Conservation (phyloP, 2,329 filamentous ascomycete genomes). For the Stagonosporopsis tanaceti region DNA sequence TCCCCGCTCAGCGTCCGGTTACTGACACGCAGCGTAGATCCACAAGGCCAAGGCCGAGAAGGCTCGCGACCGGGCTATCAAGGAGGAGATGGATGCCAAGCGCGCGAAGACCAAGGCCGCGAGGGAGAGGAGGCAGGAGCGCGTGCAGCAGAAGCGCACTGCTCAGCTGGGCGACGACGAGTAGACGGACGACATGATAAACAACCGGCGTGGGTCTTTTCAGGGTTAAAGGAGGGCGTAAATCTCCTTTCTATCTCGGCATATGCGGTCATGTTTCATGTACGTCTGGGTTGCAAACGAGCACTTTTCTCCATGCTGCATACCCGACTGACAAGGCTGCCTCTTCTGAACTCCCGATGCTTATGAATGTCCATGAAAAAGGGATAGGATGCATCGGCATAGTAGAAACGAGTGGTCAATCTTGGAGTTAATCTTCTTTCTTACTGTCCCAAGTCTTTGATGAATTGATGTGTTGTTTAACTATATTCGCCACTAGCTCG, state of each 20-base stretch:
- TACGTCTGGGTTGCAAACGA: constrained; percentile 53
- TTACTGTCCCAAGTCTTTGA: constrained; percentile 13
- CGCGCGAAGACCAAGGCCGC: constrained; percentile 99
- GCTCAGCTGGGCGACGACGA: constrained; percentile 77
- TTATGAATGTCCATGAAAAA: constrained; percentile 48
- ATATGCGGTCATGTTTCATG: constrained; percentile 56
- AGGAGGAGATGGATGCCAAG: constrained; percentile 99
- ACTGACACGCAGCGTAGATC: constrained; percentile 70
- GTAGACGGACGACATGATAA: constrained; percentile 50
- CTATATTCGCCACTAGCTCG: constrained; percentile 10
- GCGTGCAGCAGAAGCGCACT: constrained; percentile 87
- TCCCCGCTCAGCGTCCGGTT: constrained; percentile 23
- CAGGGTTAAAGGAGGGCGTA: constrained; percentile 51
- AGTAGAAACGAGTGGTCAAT: constrained; percentile 46
- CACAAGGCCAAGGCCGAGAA: constrained; percentile 99
- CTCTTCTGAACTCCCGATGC: constrained; percentile 44
- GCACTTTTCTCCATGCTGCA: constrained; percentile 49
- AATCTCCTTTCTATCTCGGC: constrained; percentile 52
- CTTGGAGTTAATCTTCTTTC: constrained; percentile 38
- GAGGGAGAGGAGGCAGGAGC: constrained; percentile 96
- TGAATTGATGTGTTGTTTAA: constrained; percentile 19
- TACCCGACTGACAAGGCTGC: constrained; percentile 46
- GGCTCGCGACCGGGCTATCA: constrained; percentile 90
- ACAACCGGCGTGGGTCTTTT: constrained; percentile 53
- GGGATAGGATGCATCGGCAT: constrained; percentile 46